phyloP scores from a whole-genome alignment of 352 stramenopile species.

The Nothophytophthora sp. region DNA sequence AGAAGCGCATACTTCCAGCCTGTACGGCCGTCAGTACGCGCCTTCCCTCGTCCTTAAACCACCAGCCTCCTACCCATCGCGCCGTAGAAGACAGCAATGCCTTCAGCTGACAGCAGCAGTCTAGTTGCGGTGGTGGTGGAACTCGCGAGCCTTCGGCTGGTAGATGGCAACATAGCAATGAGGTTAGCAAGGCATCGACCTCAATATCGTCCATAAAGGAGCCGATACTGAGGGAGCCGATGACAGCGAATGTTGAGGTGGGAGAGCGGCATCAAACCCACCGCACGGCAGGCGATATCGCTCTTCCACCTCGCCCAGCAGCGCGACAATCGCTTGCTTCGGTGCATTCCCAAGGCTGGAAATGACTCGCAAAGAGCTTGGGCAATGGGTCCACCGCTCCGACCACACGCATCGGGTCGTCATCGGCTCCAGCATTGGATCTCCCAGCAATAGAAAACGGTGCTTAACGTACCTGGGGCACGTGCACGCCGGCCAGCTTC shows the following conservation, averaged over 20 bases:
- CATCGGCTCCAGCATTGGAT: slow-evolving; percentile 86
- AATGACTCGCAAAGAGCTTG: slow-evolving; percentile 3
- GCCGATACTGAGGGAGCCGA: slow-evolving; percentile 49
- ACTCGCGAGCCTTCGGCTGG: slow-evolving; percentile 70
- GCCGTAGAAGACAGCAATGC: neutral
- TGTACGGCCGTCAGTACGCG: neutral
- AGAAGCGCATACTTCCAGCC: neutral
- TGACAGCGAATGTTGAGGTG: slow-evolving; percentile 20
- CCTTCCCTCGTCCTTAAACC: slow-evolving; percentile 11
- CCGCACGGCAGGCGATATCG: neutral
- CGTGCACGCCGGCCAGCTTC: slow-evolving; percentile 90
- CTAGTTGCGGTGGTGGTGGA: slow-evolving; percentile 86
- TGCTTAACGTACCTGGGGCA: slow-evolving; percentile 75
- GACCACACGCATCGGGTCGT: slow-evolving; percentile 29
- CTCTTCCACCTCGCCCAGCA: neutral
- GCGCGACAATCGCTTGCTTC: slow-evolving; percentile 12
- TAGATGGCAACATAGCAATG: slow-evolving; percentile 6
- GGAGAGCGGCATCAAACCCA: neutral
- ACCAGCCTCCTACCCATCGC: slow-evolving; percentile 8
- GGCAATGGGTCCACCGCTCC: slow-evolving; percentile 74
- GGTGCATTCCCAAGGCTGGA: slow-evolving; percentile 5
- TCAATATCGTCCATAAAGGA: slow-evolving; percentile 26
- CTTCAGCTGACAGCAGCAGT: slow-evolving; percentile 17
- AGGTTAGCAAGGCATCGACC: slow-evolving; percentile 41
- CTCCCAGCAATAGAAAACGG: slow-evolving; percentile 9